These are phyloP conservation scores for Lantana camara DNA, from an alignment of 257 asterid genomes.

Conservation along the genomic window DNA sequence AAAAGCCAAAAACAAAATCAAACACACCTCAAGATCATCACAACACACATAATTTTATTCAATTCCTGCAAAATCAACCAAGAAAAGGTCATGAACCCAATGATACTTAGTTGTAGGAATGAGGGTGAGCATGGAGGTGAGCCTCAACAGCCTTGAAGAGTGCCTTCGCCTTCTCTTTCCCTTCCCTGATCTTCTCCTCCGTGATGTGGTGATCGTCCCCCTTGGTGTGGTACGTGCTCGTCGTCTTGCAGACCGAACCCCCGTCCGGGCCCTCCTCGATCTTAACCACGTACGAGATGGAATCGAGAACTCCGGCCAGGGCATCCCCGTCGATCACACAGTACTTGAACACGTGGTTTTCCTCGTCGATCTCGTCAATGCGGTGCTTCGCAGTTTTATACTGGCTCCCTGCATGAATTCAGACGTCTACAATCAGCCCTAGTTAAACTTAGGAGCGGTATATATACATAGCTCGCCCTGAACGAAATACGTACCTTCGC, in stretches of 20 bases:
- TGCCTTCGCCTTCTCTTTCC: slow-evolving; percentile 33
- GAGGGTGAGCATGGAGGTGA: neutral
- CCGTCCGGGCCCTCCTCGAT: slow-evolving; percentile 37
- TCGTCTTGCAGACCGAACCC: slow-evolving; percentile 45
- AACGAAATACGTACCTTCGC: slow-evolving; percentile 49
- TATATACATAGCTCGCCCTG: too few relatives aligned
- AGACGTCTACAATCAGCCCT: too few relatives aligned
- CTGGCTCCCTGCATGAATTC: slow-evolving; percentile 50
- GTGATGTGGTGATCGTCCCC: slow-evolving; percentile 27
- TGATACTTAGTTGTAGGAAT: neutral
- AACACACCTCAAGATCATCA: too few relatives aligned
- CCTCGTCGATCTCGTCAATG: slow-evolving; percentile 44
- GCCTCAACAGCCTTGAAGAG: slow-evolving; percentile 39
- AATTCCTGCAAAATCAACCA: too few relatives aligned
- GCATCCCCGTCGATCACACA: slow-evolving; percentile 48
- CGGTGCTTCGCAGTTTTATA: slow-evolving; percentile 45
- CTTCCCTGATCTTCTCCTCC: slow-evolving; percentile 41
- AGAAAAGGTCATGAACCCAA: too few relatives aligned
- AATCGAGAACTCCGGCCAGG: slow-evolving; percentile 37
- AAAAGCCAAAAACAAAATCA: too few relatives aligned
- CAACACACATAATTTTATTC: too few relatives aligned
- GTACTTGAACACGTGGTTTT: slow-evolving; percentile 37
- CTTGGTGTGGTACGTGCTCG: slow-evolving; percentile 36
- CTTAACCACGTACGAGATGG: slow-evolving; percentile 36
- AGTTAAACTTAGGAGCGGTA: too few relatives aligned